A percentile compares a stretch with the other conserved stretches of the same genome.
phyloP scores from a whole-genome alignment of 192 early-diverging fungal species.

The Rhizophagus sp. region DNA sequence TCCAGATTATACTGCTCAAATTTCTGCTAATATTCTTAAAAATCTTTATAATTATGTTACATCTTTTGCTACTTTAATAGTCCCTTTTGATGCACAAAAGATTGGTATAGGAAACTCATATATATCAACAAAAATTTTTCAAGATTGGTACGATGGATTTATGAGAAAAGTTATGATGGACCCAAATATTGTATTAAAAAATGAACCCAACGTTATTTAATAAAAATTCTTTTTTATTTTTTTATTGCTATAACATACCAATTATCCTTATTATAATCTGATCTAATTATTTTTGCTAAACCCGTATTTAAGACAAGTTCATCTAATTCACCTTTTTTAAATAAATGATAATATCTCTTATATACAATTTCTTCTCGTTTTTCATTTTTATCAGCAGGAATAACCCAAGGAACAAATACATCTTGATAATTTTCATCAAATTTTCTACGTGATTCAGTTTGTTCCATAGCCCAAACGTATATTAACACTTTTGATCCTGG shows the following conservation, averaged over 20 bases:
- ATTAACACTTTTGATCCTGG: conserved; percentile 73
- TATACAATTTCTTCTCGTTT: conserved; percentile 38
- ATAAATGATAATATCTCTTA: conserved; percentile 91
- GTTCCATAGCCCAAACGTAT: conserved; percentile 98
- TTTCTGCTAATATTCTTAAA: conserved; percentile 63
- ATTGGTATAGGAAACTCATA: conserved; percentile 10
- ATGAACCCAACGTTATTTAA: not conserved
- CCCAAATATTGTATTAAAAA: conserved; percentile 26
- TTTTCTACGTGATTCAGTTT: conserved; percentile 72
- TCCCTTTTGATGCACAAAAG: conserved; percentile 51
- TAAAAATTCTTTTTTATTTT: conserved; percentile 12
- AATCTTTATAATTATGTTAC: conserved; percentile 78
- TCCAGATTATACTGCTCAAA: conserved; percentile 51
- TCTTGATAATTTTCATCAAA: conserved; percentile 83
- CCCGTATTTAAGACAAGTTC: conserved; percentile 57
- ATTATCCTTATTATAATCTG: conserved; percentile 96
- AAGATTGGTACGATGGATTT: conserved; percentile 31
- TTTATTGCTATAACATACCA: conserved; percentile 84
- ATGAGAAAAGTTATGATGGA: conserved; percentile 25
- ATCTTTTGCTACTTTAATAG: conserved; percentile 57
- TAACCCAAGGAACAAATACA: conserved; percentile 91
- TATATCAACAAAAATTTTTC: conserved; percentile 27
- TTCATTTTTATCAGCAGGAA: conserved; percentile 52
- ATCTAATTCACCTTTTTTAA: conserved; percentile 84
- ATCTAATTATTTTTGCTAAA: conserved; percentile 54